Evolutionary conservation across 2,329 filamentous ascomycete genomes (phyloP).

Genomic region (Aspergillus nomiae): DNA sequence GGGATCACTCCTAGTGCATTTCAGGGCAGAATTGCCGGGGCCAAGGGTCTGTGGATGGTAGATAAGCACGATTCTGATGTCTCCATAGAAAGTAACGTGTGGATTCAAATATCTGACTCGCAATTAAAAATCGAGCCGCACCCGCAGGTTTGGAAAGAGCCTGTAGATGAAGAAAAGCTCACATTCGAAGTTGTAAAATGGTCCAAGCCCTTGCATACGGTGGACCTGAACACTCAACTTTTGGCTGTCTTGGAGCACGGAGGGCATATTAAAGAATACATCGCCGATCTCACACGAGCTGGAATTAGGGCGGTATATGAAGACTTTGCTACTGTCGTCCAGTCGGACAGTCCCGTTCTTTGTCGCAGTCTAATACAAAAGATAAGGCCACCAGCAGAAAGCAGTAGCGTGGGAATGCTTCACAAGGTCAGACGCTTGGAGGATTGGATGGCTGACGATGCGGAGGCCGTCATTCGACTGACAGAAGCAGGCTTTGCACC

Average conservation of each 20-base stretch:
- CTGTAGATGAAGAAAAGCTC: constrained; percentile 47
- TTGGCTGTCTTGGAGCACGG: constrained; percentile 58
- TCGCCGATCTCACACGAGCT: constrained; percentile 46
- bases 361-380: constrained; percentile 42
- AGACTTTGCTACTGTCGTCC: constrained; percentile 41
- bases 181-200: constrained; percentile 59
- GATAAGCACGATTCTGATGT: constrained; percentile 40
- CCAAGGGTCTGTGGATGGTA: constrained; percentile 65
- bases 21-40: constrained; percentile 61
- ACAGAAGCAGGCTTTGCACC: constrained; percentile 52
- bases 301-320: constrained; percentile 38
- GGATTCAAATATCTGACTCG: constrained; percentile 60
- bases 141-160: constrained; percentile 34
- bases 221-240: constrained; percentile 56
- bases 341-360: constrained; percentile 31
- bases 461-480: constrained; percentile 40
- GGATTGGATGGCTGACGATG: constrained; percentile 37
- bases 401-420: constrained; percentile 20
- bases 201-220: constrained; percentile 46
- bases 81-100: constrained; percentile 38
- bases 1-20: constrained; percentile 52
- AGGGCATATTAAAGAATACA: constrained; percentile 44
- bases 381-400: constrained; percentile 29
- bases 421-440: constrained; percentile 32
- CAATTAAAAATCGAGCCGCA: constrained; percentile 59